phyloP scores from a whole-genome alignment of 2,329 filamentous ascomycete species.

The Huntiella moniliformis region DNA sequence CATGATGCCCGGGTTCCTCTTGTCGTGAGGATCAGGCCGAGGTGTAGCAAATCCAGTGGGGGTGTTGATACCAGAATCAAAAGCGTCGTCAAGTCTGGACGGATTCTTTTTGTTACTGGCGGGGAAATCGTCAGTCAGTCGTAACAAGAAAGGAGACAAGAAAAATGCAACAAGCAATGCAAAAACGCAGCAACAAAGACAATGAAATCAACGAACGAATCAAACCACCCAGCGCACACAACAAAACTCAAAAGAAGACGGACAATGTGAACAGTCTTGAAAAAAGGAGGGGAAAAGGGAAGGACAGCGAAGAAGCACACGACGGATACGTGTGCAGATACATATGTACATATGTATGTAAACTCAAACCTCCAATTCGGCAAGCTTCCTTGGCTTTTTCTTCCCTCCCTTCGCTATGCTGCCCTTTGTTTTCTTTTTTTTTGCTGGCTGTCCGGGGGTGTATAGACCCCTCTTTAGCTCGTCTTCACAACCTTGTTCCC shows the following conservation, averaged over 20 bases:
- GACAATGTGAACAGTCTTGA: neutral
- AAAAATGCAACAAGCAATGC: neutral
- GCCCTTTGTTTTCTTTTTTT: too few relatives aligned
- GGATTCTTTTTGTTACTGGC: conserved; percentile 28
- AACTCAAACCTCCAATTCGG: too few relatives aligned
- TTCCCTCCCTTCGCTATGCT: too few relatives aligned
- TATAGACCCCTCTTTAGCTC: too few relatives aligned
- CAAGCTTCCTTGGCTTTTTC: too few relatives aligned
- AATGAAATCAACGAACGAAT: conserved; percentile 5
- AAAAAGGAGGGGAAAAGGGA: too few relatives aligned
- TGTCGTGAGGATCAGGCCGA: conserved; percentile 82
- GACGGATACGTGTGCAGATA: too few relatives aligned
- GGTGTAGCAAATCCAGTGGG: conserved; percentile 87
- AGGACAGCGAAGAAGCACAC: too few relatives aligned
- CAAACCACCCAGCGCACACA: neutral
- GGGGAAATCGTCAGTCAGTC: conserved; percentile 13
- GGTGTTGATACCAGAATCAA: conserved; percentile 67
- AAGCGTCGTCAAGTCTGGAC: conserved; percentile 43
- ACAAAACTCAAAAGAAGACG: neutral
- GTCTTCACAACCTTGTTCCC: too few relatives aligned
- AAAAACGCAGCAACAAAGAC: conserved; percentile 23
- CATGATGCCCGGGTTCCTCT: conserved; percentile 86
- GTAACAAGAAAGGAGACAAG: conserved; percentile 24
- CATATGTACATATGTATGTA: too few relatives aligned
- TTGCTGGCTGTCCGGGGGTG: too few relatives aligned